A percentile compares a stretch with the other conserved stretches of the same genome.
Evolutionary conservation across 2,329 filamentous ascomycete genomes (phyloP).

Genomic region (Penicillium frequentans): DNA sequence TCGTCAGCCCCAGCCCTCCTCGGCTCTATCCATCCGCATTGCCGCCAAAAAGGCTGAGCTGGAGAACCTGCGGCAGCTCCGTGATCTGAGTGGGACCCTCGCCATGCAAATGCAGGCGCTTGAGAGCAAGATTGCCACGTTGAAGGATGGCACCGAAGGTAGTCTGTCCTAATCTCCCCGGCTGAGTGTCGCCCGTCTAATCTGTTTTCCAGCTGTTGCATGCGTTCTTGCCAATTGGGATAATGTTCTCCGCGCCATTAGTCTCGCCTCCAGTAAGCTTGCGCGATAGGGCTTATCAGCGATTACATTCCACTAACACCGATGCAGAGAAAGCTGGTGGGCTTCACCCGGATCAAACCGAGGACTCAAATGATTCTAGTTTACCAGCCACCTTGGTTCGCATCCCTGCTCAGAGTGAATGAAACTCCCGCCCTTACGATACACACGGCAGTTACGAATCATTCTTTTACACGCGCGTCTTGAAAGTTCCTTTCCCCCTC

Average conservation of each 20-base stretch:
- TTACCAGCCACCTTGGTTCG: slow-evolving; percentile 46
- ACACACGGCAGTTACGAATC: neutral
- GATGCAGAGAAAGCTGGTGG: slow-evolving; percentile 28
- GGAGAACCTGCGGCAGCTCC: slow-evolving; percentile 61
- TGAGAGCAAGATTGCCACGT: slow-evolving; percentile 60
- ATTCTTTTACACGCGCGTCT: neutral
- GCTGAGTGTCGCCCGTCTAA: neutral
- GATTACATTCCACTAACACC: neutral
- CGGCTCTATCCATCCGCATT: slow-evolving; percentile 60
- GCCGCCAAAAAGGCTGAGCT: slow-evolving; percentile 64
- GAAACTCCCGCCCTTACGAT: slow-evolving; percentile 5
- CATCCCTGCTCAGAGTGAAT: slow-evolving; percentile 35
- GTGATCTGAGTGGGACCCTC: slow-evolving; percentile 61
- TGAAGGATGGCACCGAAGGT: slow-evolving; percentile 65
- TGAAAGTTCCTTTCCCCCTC: neutral
- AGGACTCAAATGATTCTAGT: slow-evolving; percentile 68
- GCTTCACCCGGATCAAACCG: slow-evolving; percentile 15
- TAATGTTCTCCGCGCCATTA: slow-evolving; percentile 63
- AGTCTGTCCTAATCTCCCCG: neutral
- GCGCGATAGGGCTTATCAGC: slow-evolving; percentile 12
- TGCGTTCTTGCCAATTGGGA: slow-evolving; percentile 68
- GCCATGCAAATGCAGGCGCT: slow-evolving; percentile 64
- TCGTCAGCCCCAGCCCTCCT: slow-evolving; percentile 50
- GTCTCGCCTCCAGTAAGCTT: slow-evolving; percentile 62
- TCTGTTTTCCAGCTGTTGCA: slow-evolving; percentile 53